phyloP scores from a whole-genome alignment of 2,329 filamentous ascomycete species.

The Phialophora chinensis region DNA sequence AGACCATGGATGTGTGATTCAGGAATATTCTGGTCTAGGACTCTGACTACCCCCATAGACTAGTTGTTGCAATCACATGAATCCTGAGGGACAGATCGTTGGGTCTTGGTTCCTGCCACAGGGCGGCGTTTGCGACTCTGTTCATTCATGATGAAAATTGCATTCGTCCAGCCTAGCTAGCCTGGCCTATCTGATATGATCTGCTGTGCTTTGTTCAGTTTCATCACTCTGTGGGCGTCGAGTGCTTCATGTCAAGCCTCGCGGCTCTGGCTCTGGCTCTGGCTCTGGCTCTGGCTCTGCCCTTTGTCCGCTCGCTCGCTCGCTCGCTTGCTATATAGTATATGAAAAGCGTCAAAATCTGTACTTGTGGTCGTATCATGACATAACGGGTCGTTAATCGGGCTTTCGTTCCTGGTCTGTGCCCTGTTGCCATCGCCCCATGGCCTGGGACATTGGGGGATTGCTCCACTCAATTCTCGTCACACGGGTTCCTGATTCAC shows the following conservation, averaged over 20 bases:
- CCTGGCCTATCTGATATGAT: not conserved
- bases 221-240: not conserved
- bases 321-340: constrained; percentile 11
- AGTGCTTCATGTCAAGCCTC: not conserved
- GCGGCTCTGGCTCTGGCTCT: constrained; percentile 2
- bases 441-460: not conserved
- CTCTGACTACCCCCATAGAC: not conserved
- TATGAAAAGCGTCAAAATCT: constrained; percentile 7
- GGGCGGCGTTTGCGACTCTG: not conserved
- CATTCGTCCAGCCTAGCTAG: not conserved
- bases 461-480: constrained; percentile 4
- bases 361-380: constrained; percentile 5
- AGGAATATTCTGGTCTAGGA: not conserved
- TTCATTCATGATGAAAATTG: constrained; percentile 2
- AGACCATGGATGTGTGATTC: not conserved
- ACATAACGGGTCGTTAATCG: constrained; percentile 7
- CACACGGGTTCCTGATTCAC: not conserved
- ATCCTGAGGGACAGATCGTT: not conserved
- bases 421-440: constrained; percentile 1
- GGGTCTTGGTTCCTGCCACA: not conserved
- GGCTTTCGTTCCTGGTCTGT: not conserved
- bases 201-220: not conserved
- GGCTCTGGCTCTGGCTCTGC: too few relatives aligned
- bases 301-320: not conserved
- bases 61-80: not conserved